Evolutionary conservation across 2,329 filamentous ascomycete genomes (phyloP), one percentile per base, ranked within the genome.

Genomic region (Sclerotiophoma versabilis): DNA sequence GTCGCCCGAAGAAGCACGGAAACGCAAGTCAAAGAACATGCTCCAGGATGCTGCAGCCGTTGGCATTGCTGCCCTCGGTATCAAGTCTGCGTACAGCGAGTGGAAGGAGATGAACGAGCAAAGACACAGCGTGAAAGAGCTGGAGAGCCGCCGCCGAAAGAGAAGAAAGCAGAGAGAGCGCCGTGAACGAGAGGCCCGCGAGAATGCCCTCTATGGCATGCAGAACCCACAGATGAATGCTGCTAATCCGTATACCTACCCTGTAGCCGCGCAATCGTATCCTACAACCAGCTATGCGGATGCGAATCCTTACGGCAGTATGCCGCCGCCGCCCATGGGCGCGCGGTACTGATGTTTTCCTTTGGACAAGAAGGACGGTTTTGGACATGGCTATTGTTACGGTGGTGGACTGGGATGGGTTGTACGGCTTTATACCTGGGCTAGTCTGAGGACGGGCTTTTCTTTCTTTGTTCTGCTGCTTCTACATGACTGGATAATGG

Each of bases 21-120:
- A 84, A 71, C 81, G 82, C 66, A 85, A 85, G 60, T 81, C 82
- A 32, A 88, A 87, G 71, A 85, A 84, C 49, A 83, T 84, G 74
- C 72, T 88, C 34, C 82, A 86, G 69, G 86, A 89, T 72, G 83
- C 81, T 25, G 84, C 87, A n/a, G 85, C 84, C 59, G 79, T 89
- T 26, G 86, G 86, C 58, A 84, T 90, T 62, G 86, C 87, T 25
- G 86, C 85, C 20, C 77, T 89, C 49, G 86, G 87, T 72, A 85
- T 89, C 76, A 88, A 88, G 72, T 82, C 83, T 44, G 86, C 87
- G 12, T 81, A 85, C 65, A 80, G 79, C 5, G 86, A 88, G 71
- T 89, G 87, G 84, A 86, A 88, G 73, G 84, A 88, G 68, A 85
- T 86, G 74, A 83, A 84, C 54, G 82, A 87, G 72, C 81, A 87